A percentile compares a stretch with the other conserved stretches of the same genome.
phyloP scores from a whole-genome alignment of 306 rosid species.

The Corylus americana region DNA sequence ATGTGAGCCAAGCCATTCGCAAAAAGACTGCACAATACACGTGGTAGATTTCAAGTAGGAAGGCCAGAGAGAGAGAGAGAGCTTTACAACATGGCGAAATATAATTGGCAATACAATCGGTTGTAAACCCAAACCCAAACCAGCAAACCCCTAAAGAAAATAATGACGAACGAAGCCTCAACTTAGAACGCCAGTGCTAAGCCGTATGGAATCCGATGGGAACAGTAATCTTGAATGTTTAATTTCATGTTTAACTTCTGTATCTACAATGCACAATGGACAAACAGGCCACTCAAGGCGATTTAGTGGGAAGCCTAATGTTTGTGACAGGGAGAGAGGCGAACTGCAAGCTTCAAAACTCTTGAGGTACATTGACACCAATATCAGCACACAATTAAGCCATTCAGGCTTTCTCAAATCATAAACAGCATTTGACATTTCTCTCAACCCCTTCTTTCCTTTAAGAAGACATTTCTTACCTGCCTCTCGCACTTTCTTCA shows the following conservation, averaged over 20 bases:
- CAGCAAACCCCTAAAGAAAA: background rate
- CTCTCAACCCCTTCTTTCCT: slow-evolving; percentile 16
- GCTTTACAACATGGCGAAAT: background rate
- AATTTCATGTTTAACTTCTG: slow-evolving; percentile 23
- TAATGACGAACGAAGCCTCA: background rate
- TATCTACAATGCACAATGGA: slow-evolving; percentile 66
- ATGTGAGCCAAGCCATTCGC: background rate
- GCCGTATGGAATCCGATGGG: slow-evolving; percentile 13
- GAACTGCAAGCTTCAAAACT: slow-evolving; percentile 1
- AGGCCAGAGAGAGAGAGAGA: background rate
- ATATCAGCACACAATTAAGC: slow-evolving; percentile 30
- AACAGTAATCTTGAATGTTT: slow-evolving; percentile 13
- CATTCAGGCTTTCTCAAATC: slow-evolving; percentile 33
- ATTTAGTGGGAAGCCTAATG: slow-evolving; percentile 36
- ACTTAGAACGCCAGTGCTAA: background rate
- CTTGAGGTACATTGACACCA: slow-evolving; percentile 27
- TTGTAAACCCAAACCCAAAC: background rate
- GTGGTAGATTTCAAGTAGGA: background rate
- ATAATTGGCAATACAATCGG: background rate
- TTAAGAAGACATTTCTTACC: slow-evolving; percentile 27
- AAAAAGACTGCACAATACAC: background rate
- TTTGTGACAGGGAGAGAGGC: slow-evolving; percentile 25
- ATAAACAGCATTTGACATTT: slow-evolving; percentile 25
- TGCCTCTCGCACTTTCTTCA: slow-evolving; percentile 24
- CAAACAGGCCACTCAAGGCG: slow-evolving; percentile 44